phyloP scores from a whole-genome alignment of 1,284 basidiomycete genomes.

The Leccinum subrobustum region DNA sequence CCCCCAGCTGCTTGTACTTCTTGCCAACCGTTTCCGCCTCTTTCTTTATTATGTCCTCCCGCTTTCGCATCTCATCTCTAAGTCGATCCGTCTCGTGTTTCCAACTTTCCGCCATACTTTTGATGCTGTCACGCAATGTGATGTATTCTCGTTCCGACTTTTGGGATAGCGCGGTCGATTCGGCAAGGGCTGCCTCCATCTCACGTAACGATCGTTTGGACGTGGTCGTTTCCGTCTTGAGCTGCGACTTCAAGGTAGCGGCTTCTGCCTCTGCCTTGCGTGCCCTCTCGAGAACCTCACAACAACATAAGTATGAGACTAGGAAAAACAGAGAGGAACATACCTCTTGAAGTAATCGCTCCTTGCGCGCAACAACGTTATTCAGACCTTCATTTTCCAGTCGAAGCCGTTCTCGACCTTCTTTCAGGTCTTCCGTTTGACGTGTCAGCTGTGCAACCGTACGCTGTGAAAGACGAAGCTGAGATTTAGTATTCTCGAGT shows the following conservation, averaged over 20 bases:
- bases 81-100: constrained; percentile 65
- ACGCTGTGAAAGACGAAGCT: constrained; percentile 73
- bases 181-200: constrained; percentile 68
- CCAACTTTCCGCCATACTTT: constrained; percentile 66
- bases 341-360: constrained; percentile 80
- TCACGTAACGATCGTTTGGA: constrained; percentile 75
- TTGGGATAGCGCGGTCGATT: constrained; percentile 73
- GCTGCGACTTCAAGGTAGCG: constrained; percentile 57
- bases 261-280: constrained; percentile 80
- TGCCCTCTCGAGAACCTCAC: constrained; percentile 73
- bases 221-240: constrained; percentile 68
- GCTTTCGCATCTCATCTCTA: constrained; percentile 65
- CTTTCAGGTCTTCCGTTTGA: constrained; percentile 83
- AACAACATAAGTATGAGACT: constrained; percentile 1
- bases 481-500: constrained; percentile 79
- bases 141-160: constrained; percentile 78
- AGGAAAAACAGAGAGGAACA: constrained; percentile 16
- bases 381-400: constrained; percentile 84
- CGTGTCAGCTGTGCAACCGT: constrained; percentile 78
- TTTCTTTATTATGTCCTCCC: constrained; percentile 62
- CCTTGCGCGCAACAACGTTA: constrained; percentile 83
- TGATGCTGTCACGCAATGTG: constrained; percentile 71
- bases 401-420: constrained; percentile 74
- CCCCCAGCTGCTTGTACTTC: constrained; percentile 61
- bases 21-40: constrained; percentile 64